phyloP scores from a whole-genome alignment of 768 basidiomycete species.

The Chalciporus sphaerocephalus region DNA sequence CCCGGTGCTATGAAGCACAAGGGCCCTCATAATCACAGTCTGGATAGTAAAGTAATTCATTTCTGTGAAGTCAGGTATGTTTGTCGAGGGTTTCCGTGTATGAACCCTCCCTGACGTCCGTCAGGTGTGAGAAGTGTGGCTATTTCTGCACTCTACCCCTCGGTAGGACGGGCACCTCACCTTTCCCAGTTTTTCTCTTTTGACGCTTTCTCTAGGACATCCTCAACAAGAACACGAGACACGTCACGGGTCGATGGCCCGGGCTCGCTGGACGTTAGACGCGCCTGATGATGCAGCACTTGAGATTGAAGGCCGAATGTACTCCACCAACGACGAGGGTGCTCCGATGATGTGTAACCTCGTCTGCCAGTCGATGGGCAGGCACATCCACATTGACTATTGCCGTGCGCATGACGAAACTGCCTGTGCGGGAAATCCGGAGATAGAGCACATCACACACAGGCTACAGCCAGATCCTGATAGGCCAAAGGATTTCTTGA shows the following conservation, averaged over 20 bases:
- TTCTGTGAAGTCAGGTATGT: conserved; percentile 49
- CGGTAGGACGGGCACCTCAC: conserved; percentile 33
- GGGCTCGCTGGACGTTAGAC: conserved; percentile 53
- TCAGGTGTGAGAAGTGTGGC: conserved; percentile 51
- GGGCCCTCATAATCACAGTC: conserved; percentile 48
- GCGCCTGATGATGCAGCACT: conserved; percentile 45
- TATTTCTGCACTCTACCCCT: conserved; percentile 57
- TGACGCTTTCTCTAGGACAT: conserved; percentile 38
- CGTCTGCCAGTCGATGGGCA: conserved; percentile 49
- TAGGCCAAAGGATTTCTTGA: conserved; percentile 48
- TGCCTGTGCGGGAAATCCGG: conserved; percentile 37
- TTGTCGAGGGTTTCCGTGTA: background rate
- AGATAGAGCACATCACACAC: conserved; percentile 44
- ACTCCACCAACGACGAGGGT: conserved; percentile 52
- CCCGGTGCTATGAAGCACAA: conserved; percentile 39
- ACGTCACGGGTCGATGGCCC: conserved; percentile 60
- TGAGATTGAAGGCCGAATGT: conserved; percentile 54
- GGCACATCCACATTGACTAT: conserved; percentile 55
- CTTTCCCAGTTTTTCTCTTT: background rate
- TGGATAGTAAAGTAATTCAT: conserved; percentile 44
- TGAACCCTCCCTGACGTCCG: background rate
- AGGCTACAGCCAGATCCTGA: conserved; percentile 45
- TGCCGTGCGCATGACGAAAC: conserved; percentile 40
- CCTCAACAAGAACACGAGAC: conserved; percentile 60
- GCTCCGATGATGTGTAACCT: conserved; percentile 64